These are phyloP conservation scores for Sarcodon aspratus DNA, from an alignment of 768 basidiomycete genomes.

Conservation along the genomic window DNA sequence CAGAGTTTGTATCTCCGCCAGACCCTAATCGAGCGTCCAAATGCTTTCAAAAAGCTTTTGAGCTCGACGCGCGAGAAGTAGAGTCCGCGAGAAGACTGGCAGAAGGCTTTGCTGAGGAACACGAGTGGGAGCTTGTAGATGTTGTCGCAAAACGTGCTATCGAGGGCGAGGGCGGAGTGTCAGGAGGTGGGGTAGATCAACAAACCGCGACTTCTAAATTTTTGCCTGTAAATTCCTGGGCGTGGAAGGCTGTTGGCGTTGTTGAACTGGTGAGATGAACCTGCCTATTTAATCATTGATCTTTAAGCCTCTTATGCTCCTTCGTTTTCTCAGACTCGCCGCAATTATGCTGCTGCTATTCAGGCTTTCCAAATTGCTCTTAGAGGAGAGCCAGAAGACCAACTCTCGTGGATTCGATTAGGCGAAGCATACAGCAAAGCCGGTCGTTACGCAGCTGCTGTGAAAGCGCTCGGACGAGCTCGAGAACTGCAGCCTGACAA, in stretches of 20 bases:
- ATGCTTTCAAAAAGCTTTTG: conserved; percentile 97
- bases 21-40: conserved; percentile 83
- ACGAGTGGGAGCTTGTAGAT: conserved; percentile 93
- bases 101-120: conserved; percentile 82
- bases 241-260: conserved; percentile 92
- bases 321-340: conserved; percentile 37
- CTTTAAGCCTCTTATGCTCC: conserved; percentile 1
- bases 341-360: conserved; percentile 65
- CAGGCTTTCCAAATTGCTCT: conserved; percentile 81
- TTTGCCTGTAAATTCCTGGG: conserved; percentile 83
- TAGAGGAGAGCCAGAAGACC: conserved; percentile 66
- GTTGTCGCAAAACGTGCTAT: conserved; percentile 89
- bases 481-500: conserved; percentile 61
- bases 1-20: conserved; percentile 53
- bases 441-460: conserved; percentile 79
- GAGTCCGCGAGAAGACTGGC: conserved; percentile 79
- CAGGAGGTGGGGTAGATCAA: conserved; percentile 23
- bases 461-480: conserved; percentile 77
- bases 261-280: conserved; percentile 68
- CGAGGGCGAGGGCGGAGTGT: conserved; percentile 80
- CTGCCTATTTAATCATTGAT: neutral
- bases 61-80: conserved; percentile 82
- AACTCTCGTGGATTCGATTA: conserved; percentile 78
- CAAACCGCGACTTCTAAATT: conserved; percentile 32
- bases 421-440: conserved; percentile 87